phyloP scores from a whole-genome alignment of 768 basidiomycete genomes.

The Asterophora parasitica region DNA sequence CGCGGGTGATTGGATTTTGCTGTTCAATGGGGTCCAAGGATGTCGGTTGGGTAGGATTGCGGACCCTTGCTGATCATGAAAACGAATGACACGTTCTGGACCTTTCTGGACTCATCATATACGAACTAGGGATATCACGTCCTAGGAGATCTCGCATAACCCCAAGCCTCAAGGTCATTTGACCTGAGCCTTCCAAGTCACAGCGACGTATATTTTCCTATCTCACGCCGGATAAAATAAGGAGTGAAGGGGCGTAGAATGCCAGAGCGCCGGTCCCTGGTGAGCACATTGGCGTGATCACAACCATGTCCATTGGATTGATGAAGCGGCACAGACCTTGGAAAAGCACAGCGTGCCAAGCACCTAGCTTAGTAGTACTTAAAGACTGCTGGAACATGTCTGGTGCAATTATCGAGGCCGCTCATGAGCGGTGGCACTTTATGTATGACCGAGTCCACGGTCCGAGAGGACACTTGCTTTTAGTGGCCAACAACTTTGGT shows the following conservation, averaged over 20 bases:
- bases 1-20: constrained; percentile 59
- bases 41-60: constrained; percentile 54
- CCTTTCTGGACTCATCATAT: not conserved
- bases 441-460: too few relatives aligned
- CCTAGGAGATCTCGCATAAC: not conserved
- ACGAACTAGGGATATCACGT: constrained; percentile 2
- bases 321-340: too few relatives aligned
- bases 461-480: too few relatives aligned
- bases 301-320: too few relatives aligned
- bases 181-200: not conserved
- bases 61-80: not conserved
- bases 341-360: too few relatives aligned
- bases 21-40: constrained; percentile 71
- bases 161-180: not conserved
- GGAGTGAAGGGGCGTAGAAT: not conserved
- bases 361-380: too few relatives aligned
- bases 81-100: not conserved
- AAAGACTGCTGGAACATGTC: too few relatives aligned
- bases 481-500: too few relatives aligned
- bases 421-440: too few relatives aligned
- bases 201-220: not conserved
- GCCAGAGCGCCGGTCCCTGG: not conserved
- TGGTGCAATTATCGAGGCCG: too few relatives aligned
- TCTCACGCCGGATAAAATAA: constrained; percentile 22
- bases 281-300: too few relatives aligned